Percentiles rank a stretch among this genome's conserved stretches.
phyloP scores from a whole-genome alignment of 306 rosid species.

The Cucumis cinereus region DNA sequence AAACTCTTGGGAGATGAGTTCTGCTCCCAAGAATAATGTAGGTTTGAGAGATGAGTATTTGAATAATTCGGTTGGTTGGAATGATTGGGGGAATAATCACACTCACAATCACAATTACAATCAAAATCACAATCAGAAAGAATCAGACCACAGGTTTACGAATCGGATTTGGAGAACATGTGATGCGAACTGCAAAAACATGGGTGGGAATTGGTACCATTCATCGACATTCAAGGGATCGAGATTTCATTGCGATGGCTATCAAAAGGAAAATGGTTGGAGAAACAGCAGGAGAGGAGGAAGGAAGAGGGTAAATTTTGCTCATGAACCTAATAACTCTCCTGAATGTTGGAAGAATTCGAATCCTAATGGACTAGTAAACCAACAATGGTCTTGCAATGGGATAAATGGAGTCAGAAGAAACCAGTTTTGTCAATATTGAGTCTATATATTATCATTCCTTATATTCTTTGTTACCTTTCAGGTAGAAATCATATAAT shows the following conservation, averaged over 20 bases:
- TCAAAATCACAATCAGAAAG: neutral
- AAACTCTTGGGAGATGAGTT: conserved; percentile 29
- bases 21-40: neutral
- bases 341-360: conserved; percentile 14
- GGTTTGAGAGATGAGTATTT: conserved; percentile 7
- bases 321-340: conserved; percentile 1
- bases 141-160: conserved; percentile 11
- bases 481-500: neutral
- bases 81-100: conserved; percentile 18
- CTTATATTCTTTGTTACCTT: conserved; percentile 1
- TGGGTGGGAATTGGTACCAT: neutral
- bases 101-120: neutral
- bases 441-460: neutral
- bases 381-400: conserved; percentile 8
- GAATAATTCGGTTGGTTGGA: conserved; percentile 23
- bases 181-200: neutral
- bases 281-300: conserved; percentile 30
- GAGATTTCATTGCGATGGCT: conserved; percentile 24
- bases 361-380: conserved; percentile 7
- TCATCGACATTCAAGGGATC: conserved; percentile 30
- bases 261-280: conserved; percentile 32
- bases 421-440: conserved; percentile 16
- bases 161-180: conserved; percentile 18
- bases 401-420: conserved; percentile 18
- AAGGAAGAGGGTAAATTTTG: conserved; percentile 23